phyloP scores from a whole-genome alignment of 805 yeast species.

The Ascoidea tarda region DNA sequence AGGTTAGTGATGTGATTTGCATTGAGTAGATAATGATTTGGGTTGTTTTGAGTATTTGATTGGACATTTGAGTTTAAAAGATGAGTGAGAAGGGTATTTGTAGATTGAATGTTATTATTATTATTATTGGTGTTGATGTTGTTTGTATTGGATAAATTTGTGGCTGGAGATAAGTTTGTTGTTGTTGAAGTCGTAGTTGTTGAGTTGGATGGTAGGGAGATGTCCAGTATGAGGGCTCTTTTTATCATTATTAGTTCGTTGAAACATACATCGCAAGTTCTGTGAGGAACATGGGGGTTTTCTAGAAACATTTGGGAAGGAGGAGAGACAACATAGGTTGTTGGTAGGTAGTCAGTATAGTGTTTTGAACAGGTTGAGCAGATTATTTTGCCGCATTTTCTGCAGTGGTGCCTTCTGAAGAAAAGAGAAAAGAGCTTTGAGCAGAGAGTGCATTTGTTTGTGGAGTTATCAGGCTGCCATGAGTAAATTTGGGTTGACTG shows the following conservation, averaged over 20 bases:
- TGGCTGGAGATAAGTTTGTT: neutral
- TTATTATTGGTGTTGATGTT: neutral
- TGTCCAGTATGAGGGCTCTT: conserved; percentile 15
- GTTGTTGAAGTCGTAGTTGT: neutral
- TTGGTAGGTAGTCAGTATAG: conserved; percentile 38
- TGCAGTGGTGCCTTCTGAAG: conserved; percentile 71
- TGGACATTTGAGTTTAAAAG: no score
- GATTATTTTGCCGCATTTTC: conserved; percentile 67
- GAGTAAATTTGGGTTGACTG: conserved; percentile 19
- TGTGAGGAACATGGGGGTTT: conserved; percentile 39
- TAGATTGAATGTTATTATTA: neutral
- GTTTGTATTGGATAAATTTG: neutral
- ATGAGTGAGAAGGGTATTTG: no score
- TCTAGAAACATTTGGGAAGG: conserved; percentile 34
- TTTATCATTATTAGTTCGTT: conserved; percentile 42
- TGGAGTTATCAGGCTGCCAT: conserved; percentile 66
- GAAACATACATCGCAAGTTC: conserved; percentile 66
- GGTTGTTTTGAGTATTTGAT: no score
- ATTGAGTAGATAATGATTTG: neutral
- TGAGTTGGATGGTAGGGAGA: conserved; percentile 9
- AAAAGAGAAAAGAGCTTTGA: conserved; percentile 36
- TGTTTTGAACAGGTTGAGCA: conserved; percentile 56
- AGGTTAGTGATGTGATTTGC: neutral
- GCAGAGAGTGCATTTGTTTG: conserved; percentile 41
- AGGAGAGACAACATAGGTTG: conserved; percentile 42